Conservation (phyloP, 257 asterid genomes). For the Penstemon eatonii region DNA sequence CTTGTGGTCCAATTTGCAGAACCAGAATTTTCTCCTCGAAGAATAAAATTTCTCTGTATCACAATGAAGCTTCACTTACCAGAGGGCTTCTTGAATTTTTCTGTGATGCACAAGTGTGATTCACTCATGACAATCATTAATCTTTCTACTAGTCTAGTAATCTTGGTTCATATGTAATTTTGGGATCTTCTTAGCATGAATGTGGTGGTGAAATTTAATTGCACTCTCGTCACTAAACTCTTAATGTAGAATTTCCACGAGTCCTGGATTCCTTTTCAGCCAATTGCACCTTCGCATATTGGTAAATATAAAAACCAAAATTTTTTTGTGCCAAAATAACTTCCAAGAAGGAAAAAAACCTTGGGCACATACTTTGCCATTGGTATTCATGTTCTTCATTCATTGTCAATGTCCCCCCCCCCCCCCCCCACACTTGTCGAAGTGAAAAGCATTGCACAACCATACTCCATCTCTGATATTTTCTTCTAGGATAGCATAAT, state of each 20-base stretch:
- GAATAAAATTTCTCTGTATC: constrained; percentile 3
- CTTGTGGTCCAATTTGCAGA: constrained; percentile 4
- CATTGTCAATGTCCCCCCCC: not conserved
- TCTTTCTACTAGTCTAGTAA: not conserved
- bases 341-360: too few relatives aligned
- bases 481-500: constrained; percentile 7
- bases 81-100: constrained; percentile 16
- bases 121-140: constrained; percentile 4
- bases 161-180: not conserved
- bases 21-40: not conserved
- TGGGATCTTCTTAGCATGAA: not conserved
- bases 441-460: constrained; percentile 11
- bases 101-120: constrained; percentile 14
- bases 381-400: constrained; percentile 8
- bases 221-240: not conserved
- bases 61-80: constrained; percentile 3
- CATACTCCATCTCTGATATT: constrained; percentile 6
- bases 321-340: too few relatives aligned
- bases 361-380: too few relatives aligned
- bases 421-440: not conserved
- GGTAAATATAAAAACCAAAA: too few relatives aligned
- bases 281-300: too few relatives aligned
- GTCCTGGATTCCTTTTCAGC: not conserved
- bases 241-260: constrained; percentile 10
- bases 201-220: constrained; percentile 17